These are phyloP conservation scores for Podaxis pistillaris DNA, from an alignment of 768 basidiomycete genomes.

Conservation along the genomic window DNA sequence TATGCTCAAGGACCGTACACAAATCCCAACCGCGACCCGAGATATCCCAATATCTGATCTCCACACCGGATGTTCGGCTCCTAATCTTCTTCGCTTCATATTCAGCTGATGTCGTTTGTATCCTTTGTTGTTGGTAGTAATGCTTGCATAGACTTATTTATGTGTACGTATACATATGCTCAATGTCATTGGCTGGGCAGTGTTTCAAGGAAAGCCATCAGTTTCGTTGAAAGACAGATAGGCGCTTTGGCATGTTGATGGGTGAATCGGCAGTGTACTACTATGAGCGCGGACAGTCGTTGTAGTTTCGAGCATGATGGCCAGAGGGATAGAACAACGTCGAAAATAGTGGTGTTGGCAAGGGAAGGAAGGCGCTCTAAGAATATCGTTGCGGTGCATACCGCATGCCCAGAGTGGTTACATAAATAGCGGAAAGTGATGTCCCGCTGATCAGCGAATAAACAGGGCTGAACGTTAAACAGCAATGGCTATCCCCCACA, in stretches of 20 bases:
- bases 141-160: background rate
- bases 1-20: background rate
- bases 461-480: background rate
- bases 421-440: background rate
- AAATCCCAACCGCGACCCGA: background rate
- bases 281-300: too few species aligned
- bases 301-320: too few species aligned
- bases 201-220: too few species aligned
- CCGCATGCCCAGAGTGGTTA: background rate
- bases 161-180: background rate
- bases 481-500: background rate
- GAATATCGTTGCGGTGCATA: too few species aligned
- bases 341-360: too few species aligned
- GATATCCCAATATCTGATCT: background rate
- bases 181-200: too few species aligned
- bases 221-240: too few species aligned
- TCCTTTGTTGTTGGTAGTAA: background rate
- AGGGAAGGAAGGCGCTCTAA: too few species aligned
- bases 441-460: background rate
- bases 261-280: too few species aligned
- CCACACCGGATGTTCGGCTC: background rate
- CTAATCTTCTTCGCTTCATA: background rate
- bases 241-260: too few species aligned
- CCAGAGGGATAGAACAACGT: too few species aligned
- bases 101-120: background rate